Conservation (phyloP, 495 filamentous ascomycete genomes). For the Talaromyces nanjingensis region DNA sequence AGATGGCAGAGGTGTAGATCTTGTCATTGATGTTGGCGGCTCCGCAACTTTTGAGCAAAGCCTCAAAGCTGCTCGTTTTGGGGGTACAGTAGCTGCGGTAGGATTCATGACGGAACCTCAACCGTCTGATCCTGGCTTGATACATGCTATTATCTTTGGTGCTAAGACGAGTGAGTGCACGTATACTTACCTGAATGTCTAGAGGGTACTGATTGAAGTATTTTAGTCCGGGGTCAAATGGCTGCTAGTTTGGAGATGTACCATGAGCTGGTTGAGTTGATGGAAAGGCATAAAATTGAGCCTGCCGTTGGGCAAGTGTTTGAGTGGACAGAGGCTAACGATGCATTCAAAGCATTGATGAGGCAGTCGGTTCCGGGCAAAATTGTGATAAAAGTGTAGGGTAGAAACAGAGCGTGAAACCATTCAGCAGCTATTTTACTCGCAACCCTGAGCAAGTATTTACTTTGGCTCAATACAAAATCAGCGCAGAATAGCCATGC, state of each 20-base stretch:
- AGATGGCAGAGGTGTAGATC: slow-evolving; percentile 48
- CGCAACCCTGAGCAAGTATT: too few relatives aligned
- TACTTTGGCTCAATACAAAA: too few relatives aligned
- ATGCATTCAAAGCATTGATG: background rate
- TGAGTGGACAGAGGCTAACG: background rate
- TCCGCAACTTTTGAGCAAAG: slow-evolving; percentile 46
- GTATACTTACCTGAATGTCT: background rate
- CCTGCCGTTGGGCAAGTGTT: background rate
- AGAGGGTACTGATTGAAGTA: background rate
- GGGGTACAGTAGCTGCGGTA: slow-evolving; percentile 53
- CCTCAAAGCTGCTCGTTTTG: slow-evolving; percentile 50
- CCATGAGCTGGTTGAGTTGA: background rate
- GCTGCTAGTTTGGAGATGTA: background rate
- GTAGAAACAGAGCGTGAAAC: background rate
- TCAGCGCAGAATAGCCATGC: too few relatives aligned
- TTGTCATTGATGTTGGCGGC: slow-evolving; percentile 59
- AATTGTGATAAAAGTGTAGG: background rate
- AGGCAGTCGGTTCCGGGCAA: background rate
- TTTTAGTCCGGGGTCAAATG: background rate
- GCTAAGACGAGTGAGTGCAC: background rate
- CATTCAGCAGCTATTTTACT: too few relatives aligned
- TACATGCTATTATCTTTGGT: background rate
- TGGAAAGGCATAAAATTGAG: background rate
- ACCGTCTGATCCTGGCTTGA: background rate
- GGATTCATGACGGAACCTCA: slow-evolving; percentile 22